These are phyloP conservation scores for Schizothecium vesticola DNA, from an alignment of 495 filamentous ascomycete species.

Conservation along the genomic window DNA sequence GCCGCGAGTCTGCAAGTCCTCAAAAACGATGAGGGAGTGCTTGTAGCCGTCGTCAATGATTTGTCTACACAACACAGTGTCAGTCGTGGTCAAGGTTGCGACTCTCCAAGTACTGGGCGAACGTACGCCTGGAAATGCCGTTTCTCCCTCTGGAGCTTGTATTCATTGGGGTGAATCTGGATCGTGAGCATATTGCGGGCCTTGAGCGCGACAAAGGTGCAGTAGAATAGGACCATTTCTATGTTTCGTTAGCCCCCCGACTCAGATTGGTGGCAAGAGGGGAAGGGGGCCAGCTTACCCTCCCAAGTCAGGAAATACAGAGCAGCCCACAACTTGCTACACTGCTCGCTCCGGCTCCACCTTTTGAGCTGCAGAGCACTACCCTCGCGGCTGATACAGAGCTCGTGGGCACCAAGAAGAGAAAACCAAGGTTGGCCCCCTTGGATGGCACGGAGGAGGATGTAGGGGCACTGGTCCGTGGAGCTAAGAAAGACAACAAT, in stretches of 20 bases:
- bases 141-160: slow-evolving; percentile 57
- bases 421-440: slow-evolving; percentile 42
- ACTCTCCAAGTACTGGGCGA: not conserved
- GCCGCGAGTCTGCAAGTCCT: slow-evolving; percentile 58
- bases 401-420: slow-evolving; percentile 43
- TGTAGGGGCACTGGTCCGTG: slow-evolving; percentile 36
- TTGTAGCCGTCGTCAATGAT: slow-evolving; percentile 66
- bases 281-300: slow-evolving; percentile 27
- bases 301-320: slow-evolving; percentile 54
- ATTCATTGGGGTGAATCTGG: slow-evolving; percentile 51
- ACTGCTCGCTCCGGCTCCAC: slow-evolving; percentile 40
- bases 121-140: slow-evolving; percentile 65
- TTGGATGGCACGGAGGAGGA: slow-evolving; percentile 36
- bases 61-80: slow-evolving; percentile 41
- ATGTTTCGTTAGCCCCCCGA: slow-evolving; percentile 6
- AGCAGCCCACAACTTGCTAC: slow-evolving; percentile 45
- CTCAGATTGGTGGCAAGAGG: not conserved
- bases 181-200: slow-evolving; percentile 55
- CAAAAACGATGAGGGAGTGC: slow-evolving; percentile 67
- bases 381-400: slow-evolving; percentile 44
- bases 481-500: slow-evolving; percentile 43
- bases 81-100: not conserved
- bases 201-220: slow-evolving; percentile 69
- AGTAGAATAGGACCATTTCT: slow-evolving; percentile 75
- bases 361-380: slow-evolving; percentile 44